A percentile compares a stretch with the other conserved stretches of the same genome.
phyloP scores from a whole-genome alignment of 1,284 basidiomycete species.

The Tylopilus sp. region DNA sequence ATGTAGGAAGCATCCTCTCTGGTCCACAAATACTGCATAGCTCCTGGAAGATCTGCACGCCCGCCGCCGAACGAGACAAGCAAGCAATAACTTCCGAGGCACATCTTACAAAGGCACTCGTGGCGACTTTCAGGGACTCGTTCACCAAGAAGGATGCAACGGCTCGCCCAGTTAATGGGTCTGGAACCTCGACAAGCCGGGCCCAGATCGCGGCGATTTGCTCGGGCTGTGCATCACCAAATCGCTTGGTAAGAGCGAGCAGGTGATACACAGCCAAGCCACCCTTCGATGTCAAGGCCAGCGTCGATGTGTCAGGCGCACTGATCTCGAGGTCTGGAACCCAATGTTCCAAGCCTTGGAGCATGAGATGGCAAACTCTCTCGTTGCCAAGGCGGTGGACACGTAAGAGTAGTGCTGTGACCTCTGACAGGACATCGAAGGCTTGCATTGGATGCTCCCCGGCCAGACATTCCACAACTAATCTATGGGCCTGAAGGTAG shows the following conservation, averaged over 20 bases:
- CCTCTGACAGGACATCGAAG: slow-evolving; percentile 68
- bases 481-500: slow-evolving; percentile 79
- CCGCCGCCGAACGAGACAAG: slow-evolving; percentile 77
- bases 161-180: slow-evolving; percentile 76
- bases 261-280: slow-evolving; percentile 78
- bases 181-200: slow-evolving; percentile 68
- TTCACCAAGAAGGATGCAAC: slow-evolving; percentile 84
- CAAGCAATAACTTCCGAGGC: slow-evolving; percentile 84
- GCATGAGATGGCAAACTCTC: slow-evolving; percentile 53
- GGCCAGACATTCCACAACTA: slow-evolving; percentile 78
- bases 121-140: slow-evolving; percentile 84
- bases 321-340: slow-evolving; percentile 69
- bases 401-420: slow-evolving; percentile 72
- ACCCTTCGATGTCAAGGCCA: slow-evolving; percentile 56
- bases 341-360: slow-evolving; percentile 81
- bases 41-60: slow-evolving; percentile 77
- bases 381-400: slow-evolving; percentile 56
- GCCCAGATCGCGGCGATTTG: slow-evolving; percentile 85
- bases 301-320: slow-evolving; percentile 22
- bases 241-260: slow-evolving; percentile 80
- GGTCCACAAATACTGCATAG: slow-evolving; percentile 85
- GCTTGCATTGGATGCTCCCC: slow-evolving; percentile 77
- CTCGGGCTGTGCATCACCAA: slow-evolving; percentile 74
- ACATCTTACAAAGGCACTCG: slow-evolving; percentile 73
- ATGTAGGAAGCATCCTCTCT: slow-evolving; percentile 73